A percentile compares a stretch with the other conserved stretches of the same genome.
phyloP scores from a whole-genome alignment of 2,329 filamentous ascomycete species.

The Aspergillus nomiae region DNA sequence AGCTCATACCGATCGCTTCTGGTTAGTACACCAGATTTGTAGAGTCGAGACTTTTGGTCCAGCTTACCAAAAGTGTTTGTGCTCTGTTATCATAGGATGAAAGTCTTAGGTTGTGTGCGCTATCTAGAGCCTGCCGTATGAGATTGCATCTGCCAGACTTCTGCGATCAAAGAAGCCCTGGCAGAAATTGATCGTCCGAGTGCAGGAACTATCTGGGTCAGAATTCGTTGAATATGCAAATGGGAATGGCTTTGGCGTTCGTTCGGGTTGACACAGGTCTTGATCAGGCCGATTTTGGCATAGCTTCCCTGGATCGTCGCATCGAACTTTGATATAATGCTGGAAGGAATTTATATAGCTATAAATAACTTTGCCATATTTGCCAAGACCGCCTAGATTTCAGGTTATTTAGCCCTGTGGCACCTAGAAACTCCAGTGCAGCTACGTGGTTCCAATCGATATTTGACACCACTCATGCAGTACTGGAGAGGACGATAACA shows the following conservation, averaged over 20 bases:
- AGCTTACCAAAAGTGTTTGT: conserved; percentile 8
- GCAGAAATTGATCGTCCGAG: conserved; percentile 8
- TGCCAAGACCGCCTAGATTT: too few relatives aligned
- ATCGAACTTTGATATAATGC: conserved; percentile 10
- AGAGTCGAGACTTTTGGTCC: conserved; percentile 2
- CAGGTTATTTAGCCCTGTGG: too few relatives aligned
- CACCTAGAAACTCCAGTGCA: too few relatives aligned
- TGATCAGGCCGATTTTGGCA: conserved; percentile 7
- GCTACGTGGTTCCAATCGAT: too few relatives aligned
- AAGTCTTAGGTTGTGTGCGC: conserved; percentile 4
- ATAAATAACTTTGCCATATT: neutral
- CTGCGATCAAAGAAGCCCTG: conserved; percentile 5
- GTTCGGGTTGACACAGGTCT: conserved; percentile 1
- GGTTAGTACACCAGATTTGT: conserved; percentile 2
- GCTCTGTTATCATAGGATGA: conserved; percentile 7
- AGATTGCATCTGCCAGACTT: conserved; percentile 9
- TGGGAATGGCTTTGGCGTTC: neutral
- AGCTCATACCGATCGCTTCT: conserved; percentile 6
- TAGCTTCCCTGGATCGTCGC: conserved; percentile 1
- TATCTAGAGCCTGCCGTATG: neutral
- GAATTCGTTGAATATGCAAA: conserved; percentile 5
- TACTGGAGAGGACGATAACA: too few relatives aligned
- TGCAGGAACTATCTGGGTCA: conserved; percentile 1
- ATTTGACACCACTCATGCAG: too few relatives aligned
- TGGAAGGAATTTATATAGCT: conserved; percentile 5